Base-by-base conservation (phyloP, 768 basidiomycete species). In the Phylloporus sp. region DNA sequence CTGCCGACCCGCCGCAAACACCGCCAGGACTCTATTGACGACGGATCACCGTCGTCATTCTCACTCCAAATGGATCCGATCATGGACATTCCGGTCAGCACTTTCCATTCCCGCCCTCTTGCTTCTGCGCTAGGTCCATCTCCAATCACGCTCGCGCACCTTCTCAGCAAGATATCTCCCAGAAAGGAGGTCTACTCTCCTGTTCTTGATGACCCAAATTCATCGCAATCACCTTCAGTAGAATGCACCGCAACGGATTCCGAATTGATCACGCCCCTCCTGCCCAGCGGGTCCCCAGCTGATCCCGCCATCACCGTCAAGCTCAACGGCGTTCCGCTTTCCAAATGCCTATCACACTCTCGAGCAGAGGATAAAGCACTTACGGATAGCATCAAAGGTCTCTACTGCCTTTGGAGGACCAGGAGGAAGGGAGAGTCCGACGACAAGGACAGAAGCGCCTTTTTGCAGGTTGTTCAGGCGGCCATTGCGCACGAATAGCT, bases 391-490 rank as follows among this genome's bases (percentile, higher is more conserved):
- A 73, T 84, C 39, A 72, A 69, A 48, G 76, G 79, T 2, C 60
- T 87, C 32, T 84, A 78, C 61, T 68, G 61, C 23, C 71, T 86
- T 18, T 86, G 85, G 84, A 77, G 67, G 58, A 56, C 71, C 9
- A 65, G 71, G 23, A 67, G 62, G 38, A 54, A 47, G 41, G 60
- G 46, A 17, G 49, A 50, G 23, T 32, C 41, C 0, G 56, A 50
- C 9, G 59, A 53, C 21, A 58, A 57, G 18, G 63, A 58, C 28
- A 61, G 48, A 22, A 57, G 44, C n/a, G 35, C 44, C 34, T 72
- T 72, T 55, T 48, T 72, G 43, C 59, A 54, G 40, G 59, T 67
- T 39, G 71, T 72, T 36, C 64, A 49, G 46, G 56, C 62, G 5
- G 68, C 67, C 17, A 47, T 66, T 44, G 31, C 46, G 7, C 37